Conservation (phyloP, 352 stramenopile species). For the Phytopythium aichiense region DNA sequence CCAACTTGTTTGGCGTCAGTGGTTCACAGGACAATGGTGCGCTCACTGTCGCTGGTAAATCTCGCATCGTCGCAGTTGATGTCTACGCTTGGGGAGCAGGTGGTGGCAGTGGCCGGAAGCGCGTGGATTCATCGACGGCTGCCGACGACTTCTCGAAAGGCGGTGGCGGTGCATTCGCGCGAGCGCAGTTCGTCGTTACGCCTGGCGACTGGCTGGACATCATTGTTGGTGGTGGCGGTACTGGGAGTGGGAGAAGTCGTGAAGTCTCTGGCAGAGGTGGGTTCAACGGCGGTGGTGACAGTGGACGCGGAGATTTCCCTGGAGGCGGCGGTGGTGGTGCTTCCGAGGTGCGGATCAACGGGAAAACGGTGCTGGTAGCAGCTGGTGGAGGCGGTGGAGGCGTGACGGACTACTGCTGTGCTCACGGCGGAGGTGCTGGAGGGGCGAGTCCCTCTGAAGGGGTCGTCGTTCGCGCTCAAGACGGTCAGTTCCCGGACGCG, state of each 20-base stretch:
- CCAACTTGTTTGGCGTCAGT: not conserved
- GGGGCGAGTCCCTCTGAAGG: conserved; percentile 19
- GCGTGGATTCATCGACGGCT: not conserved
- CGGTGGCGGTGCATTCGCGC: conserved; percentile 70
- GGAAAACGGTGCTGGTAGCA: conserved; percentile 51
- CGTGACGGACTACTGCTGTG: conserved; percentile 72
- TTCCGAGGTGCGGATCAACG: conserved; percentile 43
- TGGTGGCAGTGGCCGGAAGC: conserved; percentile 46
- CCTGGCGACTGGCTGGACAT: conserved; percentile 46
- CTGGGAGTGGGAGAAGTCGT: conserved; percentile 4
- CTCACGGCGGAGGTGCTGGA: conserved; percentile 61
- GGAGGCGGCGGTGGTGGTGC: conserved; percentile 66
- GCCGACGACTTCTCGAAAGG: conserved; percentile 30
- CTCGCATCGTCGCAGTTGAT: conserved; percentile 56
- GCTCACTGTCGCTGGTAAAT: conserved; percentile 2
- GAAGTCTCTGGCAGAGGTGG: conserved; percentile 34
- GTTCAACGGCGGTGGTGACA: conserved; percentile 64
- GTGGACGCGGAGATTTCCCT: conserved; percentile 42
- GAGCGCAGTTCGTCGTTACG: conserved; percentile 41
- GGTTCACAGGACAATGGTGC: not conserved
- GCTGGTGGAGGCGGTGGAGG: conserved; percentile 69
- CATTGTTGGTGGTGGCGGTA: conserved; percentile 54
- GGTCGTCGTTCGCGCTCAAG: conserved; percentile 12
- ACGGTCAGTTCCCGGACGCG: conserved; percentile 32
- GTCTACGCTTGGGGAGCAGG: conserved; percentile 79